phyloP scores from a whole-genome alignment of 1,284 basidiomycete species.

The Vanrija pseudolonga region DNA sequence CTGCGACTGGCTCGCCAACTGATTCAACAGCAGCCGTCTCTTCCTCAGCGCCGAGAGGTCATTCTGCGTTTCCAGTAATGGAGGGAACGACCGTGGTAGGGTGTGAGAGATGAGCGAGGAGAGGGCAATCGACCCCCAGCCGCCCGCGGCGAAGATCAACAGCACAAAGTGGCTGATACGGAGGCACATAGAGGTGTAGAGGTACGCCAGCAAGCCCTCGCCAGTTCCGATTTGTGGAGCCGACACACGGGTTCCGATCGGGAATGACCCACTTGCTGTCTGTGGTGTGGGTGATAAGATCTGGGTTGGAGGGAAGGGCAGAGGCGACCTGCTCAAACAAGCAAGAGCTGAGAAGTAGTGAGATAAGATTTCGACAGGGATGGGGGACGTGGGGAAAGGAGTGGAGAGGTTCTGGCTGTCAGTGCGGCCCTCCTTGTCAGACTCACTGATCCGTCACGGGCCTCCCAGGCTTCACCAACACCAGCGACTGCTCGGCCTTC shows the following conservation, averaged over 20 bases:
- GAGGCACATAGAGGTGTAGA: slow-evolving; percentile 42
- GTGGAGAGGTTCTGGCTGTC: slow-evolving; percentile 29
- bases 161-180: slow-evolving; percentile 52
- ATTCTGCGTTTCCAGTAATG: slow-evolving; percentile 11
- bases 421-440: not conserved
- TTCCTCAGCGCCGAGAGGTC: slow-evolving; percentile 28
- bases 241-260: slow-evolving; percentile 16
- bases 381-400: slow-evolving; percentile 37
- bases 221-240: slow-evolving; percentile 28
- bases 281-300: slow-evolving; percentile 36
- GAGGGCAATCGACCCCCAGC: slow-evolving; percentile 77
- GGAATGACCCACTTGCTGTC: slow-evolving; percentile 22
- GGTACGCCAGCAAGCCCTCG: slow-evolving; percentile 43
- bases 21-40: slow-evolving; percentile 55
- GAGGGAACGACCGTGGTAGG: slow-evolving; percentile 53
- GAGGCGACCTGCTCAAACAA: slow-evolving; percentile 32
- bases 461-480: slow-evolving; percentile 77
- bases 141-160: slow-evolving; percentile 76
- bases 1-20: slow-evolving; percentile 63
- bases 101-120: slow-evolving; percentile 62
- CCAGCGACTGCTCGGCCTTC: slow-evolving; percentile 75
- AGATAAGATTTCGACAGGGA: slow-evolving; percentile 42
- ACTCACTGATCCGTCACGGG: slow-evolving; percentile 61
- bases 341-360: slow-evolving; percentile 37
- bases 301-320: slow-evolving; percentile 36